Percentiles rank a stretch among this genome's conserved stretches.
Evolutionary conservation across 306 rosid species (phyloP).

Genomic region (Gleditsia sinensis): DNA sequence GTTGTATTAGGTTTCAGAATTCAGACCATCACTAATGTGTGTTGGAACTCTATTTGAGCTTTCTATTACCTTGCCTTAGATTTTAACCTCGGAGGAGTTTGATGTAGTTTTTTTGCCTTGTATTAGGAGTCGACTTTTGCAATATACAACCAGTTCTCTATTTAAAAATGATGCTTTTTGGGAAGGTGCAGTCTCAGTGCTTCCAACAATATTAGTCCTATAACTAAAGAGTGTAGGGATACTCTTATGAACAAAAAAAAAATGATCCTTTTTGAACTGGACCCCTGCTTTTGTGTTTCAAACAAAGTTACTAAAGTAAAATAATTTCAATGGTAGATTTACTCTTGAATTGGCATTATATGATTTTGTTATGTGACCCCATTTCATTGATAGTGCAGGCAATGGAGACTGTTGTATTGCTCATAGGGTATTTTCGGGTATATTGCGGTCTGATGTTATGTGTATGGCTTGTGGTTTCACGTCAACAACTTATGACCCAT

Average conservation of each 20-base stretch:
- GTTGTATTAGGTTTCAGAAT: constrained; percentile 45
- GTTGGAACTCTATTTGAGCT: constrained; percentile 7
- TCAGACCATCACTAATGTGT: constrained; percentile 16
- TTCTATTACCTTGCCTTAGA: constrained; percentile 5
- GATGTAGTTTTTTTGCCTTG: constrained; percentile 15
- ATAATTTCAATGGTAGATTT: constrained; percentile 23
- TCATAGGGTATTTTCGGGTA: constrained; percentile 87
- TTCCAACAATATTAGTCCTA: too few relatives aligned
- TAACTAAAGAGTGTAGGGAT: too few relatives aligned
- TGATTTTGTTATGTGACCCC: constrained; percentile 27
- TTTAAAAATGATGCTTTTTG: too few relatives aligned
- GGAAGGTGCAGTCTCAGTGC: too few relatives aligned
- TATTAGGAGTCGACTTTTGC: not conserved
- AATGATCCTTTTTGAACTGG: constrained; percentile 25
- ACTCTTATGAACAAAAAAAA: too few relatives aligned
- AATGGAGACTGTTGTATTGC: constrained; percentile 93
- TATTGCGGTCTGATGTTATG: constrained; percentile 89
- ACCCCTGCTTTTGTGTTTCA: not conserved
- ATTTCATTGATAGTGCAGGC: constrained; percentile 63
- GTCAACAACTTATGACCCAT: constrained; percentile 93
- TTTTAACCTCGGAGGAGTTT: not conserved
- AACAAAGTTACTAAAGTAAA: constrained; percentile 9
- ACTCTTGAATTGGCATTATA: constrained; percentile 10
- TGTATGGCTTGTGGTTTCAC: constrained; percentile 97
- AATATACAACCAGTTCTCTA: constrained; percentile 2